phyloP scores from a whole-genome alignment of 805 yeast genomes.

The Saccharomycopsis babjevae region DNA sequence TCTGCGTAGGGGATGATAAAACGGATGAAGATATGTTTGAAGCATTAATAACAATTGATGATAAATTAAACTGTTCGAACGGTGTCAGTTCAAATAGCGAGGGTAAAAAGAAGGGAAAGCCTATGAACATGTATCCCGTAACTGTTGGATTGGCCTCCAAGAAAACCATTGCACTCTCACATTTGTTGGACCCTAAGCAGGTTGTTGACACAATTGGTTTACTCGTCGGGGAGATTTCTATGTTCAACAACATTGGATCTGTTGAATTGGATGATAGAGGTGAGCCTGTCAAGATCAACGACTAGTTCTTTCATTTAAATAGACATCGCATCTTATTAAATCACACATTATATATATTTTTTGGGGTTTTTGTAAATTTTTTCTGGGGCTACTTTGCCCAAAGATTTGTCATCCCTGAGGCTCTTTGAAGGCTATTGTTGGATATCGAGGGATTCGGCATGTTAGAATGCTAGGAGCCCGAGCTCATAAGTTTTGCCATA shows the following conservation, averaged over 20 bases:
- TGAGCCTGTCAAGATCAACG: slow-evolving; percentile 27
- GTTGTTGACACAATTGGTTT: slow-evolving; percentile 78
- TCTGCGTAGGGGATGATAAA: slow-evolving; percentile 90
- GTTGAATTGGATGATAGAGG: slow-evolving; percentile 72
- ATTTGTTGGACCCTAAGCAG: slow-evolving; percentile 72
- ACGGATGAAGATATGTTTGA: slow-evolving; percentile 98
- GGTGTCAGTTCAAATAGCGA: slow-evolving; percentile 30
- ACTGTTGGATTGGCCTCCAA: slow-evolving; percentile 91
- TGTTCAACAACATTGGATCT: slow-evolving; percentile 70
- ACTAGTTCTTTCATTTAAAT: background rate
- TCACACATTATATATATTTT: background rate
- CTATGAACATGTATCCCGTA: slow-evolving; percentile 67
- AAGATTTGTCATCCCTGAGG: no score
- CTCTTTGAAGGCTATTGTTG: no score
- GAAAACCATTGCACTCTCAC: slow-evolving; percentile 75
- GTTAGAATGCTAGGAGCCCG: no score
- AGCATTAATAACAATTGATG: slow-evolving; percentile 57
- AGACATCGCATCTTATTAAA: background rate
- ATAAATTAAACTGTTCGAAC: slow-evolving; percentile 31
- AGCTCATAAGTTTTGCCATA: no score
- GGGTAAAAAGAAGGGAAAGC: slow-evolving; percentile 32
- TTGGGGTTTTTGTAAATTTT: no score
- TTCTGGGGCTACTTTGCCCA: no score
- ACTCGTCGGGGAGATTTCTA: slow-evolving; percentile 65
- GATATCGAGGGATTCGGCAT: no score